Evolutionary conservation across 306 rosid genomes (phyloP).

Genomic region (Bauhinia variegata): DNA sequence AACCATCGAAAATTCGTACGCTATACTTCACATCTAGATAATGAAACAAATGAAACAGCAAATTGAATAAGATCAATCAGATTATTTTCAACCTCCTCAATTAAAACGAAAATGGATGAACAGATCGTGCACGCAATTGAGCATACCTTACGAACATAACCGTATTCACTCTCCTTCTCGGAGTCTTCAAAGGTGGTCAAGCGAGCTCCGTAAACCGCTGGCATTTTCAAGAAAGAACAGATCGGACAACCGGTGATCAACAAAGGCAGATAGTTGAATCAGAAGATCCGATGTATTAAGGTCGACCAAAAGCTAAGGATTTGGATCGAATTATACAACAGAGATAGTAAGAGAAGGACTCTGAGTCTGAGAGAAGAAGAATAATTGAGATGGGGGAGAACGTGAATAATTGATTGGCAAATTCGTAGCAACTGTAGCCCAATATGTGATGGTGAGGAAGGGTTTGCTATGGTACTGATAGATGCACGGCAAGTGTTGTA

Average conservation of each 20-base stretch:
- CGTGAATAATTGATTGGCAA: slow-evolving; percentile 7
- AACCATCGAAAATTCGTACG: not conserved
- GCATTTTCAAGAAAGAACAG: slow-evolving; percentile 65
- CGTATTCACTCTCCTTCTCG: slow-evolving; percentile 99
- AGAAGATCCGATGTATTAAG: slow-evolving; percentile 23
- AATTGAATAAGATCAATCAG: slow-evolving; percentile 1
- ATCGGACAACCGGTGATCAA: slow-evolving; percentile 29
- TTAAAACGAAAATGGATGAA: not conserved
- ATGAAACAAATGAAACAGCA: slow-evolving; percentile 3
- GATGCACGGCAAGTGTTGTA: not conserved
- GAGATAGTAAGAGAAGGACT: not conserved
- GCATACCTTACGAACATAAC: slow-evolving; percentile 94
- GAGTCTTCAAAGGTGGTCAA: slow-evolving; percentile 92
- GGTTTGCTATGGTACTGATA: not conserved
- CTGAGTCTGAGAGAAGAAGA: not conserved
- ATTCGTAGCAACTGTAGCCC: slow-evolving; percentile 27
- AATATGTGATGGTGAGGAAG: not conserved
- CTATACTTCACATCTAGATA: not conserved
- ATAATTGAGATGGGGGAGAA: slow-evolving; percentile 12
- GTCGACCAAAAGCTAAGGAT: slow-evolving; percentile 48
- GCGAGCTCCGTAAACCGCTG: slow-evolving; percentile 86
- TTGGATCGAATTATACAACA: slow-evolving; percentile 37
- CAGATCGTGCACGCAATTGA: slow-evolving; percentile 2
- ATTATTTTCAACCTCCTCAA: not conserved
- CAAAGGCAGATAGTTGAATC: slow-evolving; percentile 22